A percentile compares a stretch with the other conserved stretches of the same genome.
These are phyloP conservation scores for Rosa multiflora DNA, from an alignment of 306 rosid genomes.

Conservation along the genomic window DNA sequence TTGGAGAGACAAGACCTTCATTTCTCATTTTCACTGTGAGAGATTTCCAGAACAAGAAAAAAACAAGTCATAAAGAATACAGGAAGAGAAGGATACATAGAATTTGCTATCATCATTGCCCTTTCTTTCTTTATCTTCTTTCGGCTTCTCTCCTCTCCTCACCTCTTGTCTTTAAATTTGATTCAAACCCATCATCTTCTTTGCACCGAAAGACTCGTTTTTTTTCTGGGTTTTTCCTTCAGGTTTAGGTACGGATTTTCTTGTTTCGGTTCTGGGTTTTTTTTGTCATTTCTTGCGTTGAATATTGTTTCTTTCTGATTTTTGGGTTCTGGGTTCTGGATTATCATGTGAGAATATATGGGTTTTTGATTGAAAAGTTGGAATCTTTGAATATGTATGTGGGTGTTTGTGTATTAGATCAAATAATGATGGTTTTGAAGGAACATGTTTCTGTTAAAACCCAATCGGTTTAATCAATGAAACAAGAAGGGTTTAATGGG, in stretches of 20 bases:
- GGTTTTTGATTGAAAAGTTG: constrained; percentile 1
- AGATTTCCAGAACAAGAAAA: not conserved
- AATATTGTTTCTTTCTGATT: constrained; percentile 14
- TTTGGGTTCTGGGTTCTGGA: not conserved
- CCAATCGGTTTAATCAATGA: not conserved
- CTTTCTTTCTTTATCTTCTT: not conserved
- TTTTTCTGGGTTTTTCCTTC: not conserved
- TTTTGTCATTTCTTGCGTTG: constrained; percentile 2
- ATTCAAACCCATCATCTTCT: not conserved
- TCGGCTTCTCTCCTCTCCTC: not conserved
- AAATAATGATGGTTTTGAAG: not conserved
- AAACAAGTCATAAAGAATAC: not conserved
- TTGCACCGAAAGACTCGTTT: not conserved
- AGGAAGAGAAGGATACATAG: constrained; percentile 2
- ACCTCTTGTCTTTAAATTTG: not conserved
- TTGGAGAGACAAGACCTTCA: not conserved
- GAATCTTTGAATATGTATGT: not conserved
- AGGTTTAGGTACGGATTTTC: constrained; percentile 5
- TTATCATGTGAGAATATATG: not conserved
- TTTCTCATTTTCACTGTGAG: not conserved
- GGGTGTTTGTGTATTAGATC: constrained; percentile 3
- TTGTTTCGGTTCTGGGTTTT: not conserved
- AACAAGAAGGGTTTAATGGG: not conserved
- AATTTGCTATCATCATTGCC: constrained; percentile 15
- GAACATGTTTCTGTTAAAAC: not conserved